Evolutionary conservation across 139 green algal species (phyloP).

Genomic region (Chlamydomonas eustigma): DNA sequence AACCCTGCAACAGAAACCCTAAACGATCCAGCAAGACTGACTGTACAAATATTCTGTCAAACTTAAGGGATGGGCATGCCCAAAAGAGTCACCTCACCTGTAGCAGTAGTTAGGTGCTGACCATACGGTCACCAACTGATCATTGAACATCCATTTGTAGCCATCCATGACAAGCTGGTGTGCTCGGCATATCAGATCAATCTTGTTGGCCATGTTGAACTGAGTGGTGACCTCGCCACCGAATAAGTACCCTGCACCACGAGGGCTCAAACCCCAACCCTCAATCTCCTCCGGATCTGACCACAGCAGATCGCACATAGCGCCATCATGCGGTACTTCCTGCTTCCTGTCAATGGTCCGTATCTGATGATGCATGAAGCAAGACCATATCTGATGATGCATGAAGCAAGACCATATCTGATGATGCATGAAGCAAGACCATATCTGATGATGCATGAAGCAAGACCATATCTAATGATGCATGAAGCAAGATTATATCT

Average conservation of each 20-base stretch:
- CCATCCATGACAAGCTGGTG: conserved; percentile 99
- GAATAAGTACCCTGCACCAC: conserved; percentile 92
- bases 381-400: no score
- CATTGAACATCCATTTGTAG: conserved; percentile 99
- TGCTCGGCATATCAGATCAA: conserved; percentile 83
- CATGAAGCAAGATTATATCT: background rate
- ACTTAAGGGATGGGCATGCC: no score
- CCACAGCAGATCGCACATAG: conserved; percentile 99
- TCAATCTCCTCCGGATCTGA: conserved; percentile 96
- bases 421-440: no score
- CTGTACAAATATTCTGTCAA: no score
- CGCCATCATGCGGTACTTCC: conserved; percentile 96
- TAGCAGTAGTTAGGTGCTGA: conserved; percentile 99
- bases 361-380: no score
- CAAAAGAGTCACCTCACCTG: no score
- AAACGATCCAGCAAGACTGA: no score
- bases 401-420: no score
- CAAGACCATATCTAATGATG: no score
- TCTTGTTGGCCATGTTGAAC: conserved; percentile 73
- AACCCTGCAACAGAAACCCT: no score
- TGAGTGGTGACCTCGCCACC: conserved; percentile 81
- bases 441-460: no score
- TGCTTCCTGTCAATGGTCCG: conserved; percentile 96
- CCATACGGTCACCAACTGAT: conserved; percentile 96
- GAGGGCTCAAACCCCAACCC: conserved; percentile 86